Evolutionary conservation across 2,329 filamentous ascomycete genomes (phyloP).

Genomic region (Penicillium sp.): DNA sequence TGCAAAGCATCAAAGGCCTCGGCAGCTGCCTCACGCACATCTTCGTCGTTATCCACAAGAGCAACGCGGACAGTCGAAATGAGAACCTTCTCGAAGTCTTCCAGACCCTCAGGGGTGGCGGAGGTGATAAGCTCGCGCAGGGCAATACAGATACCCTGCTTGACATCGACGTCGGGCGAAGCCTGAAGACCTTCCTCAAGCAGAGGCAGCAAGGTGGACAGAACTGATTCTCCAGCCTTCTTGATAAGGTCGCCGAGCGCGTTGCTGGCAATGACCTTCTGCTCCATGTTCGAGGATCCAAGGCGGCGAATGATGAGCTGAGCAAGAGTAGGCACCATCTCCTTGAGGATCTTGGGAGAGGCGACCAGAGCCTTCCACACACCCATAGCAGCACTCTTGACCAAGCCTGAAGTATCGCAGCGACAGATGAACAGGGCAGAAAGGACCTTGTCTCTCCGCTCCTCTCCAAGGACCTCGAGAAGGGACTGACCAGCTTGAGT

Average conservation of each 20-base stretch:
- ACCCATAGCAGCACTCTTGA: constrained; percentile 82
- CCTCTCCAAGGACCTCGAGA: constrained; percentile 88
- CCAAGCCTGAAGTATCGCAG: constrained; percentile 90
- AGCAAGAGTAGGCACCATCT: constrained; percentile 90
- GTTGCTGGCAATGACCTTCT: constrained; percentile 98
- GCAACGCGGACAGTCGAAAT: constrained; percentile 93
- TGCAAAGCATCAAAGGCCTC: constrained; percentile 97
- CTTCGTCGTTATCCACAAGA: constrained; percentile 82
- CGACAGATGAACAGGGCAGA: constrained; percentile 98
- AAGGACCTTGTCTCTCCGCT: constrained; percentile 94
- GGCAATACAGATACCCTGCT: constrained; percentile 96
- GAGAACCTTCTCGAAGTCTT: constrained; percentile 92
- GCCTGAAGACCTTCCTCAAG: constrained; percentile 87
- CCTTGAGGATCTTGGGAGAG: constrained; percentile 87
- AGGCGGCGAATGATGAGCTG: constrained; percentile 92
- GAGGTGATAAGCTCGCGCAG: constrained; percentile 90
- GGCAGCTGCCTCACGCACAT: constrained; percentile 91
- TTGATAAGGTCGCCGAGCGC: constrained; percentile 94
- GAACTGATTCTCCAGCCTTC: constrained; percentile 90
- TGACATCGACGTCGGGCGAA: constrained; percentile 87
- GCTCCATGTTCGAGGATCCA: constrained; percentile 95
- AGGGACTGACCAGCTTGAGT: constrained; percentile 91
- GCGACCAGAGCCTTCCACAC: constrained; percentile 98
- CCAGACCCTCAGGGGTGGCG: constrained; percentile 81
- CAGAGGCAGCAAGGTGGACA: constrained; percentile 83